Conservation (phyloP, 306 rosid genomes). For the Fragaria iinumae region DNA sequence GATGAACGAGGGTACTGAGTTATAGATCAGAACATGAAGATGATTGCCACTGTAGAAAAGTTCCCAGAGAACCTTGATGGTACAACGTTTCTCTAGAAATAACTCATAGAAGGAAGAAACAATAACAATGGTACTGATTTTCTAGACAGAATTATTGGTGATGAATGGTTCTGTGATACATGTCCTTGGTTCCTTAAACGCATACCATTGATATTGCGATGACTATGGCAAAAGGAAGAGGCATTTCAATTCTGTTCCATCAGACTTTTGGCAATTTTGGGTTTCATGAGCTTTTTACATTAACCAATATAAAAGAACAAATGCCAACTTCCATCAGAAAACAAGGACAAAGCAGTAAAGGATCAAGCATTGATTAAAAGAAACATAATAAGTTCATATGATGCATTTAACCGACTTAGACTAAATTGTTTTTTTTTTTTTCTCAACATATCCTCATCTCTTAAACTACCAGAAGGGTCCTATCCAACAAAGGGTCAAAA, state of each 20-base stretch:
- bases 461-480: slow-evolving; percentile 12
- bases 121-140: not conserved
- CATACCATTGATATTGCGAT: too few relatives aligned
- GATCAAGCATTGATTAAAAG: not conserved
- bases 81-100: too few relatives aligned
- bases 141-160: too few relatives aligned
- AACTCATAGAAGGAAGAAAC: too few relatives aligned
- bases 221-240: not conserved
- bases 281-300: not conserved
- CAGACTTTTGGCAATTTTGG: not conserved
- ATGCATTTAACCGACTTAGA: not conserved
- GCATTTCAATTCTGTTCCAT: not conserved
- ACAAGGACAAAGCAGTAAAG: not conserved
- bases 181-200: too few relatives aligned
- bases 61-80: too few relatives aligned
- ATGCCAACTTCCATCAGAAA: not conserved
- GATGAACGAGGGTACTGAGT: too few relatives aligned
- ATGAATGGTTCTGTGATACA: too few relatives aligned
- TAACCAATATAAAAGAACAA: not conserved
- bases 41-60: too few relatives aligned
- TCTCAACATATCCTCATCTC: not conserved
- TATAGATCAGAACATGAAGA: too few relatives aligned
- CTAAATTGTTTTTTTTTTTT: not conserved
- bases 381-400: not conserved
- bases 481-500: not conserved